Evolutionary conservation across 495 filamentous ascomycete species (phyloP).

Genomic region (Daldinia concentrica): DNA sequence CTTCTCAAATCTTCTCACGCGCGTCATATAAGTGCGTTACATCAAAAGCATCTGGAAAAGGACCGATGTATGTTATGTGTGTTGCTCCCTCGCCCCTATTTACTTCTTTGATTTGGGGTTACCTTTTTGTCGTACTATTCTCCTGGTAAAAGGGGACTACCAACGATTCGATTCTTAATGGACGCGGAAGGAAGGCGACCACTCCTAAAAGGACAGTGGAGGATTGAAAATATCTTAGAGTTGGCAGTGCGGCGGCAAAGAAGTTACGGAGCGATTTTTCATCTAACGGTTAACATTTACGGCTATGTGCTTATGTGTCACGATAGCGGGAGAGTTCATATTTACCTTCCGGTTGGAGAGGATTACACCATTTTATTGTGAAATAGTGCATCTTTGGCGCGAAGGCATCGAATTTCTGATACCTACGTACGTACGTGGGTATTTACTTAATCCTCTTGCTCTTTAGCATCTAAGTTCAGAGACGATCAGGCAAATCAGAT

Average conservation of each 20-base stretch:
- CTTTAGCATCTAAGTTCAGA: constrained; percentile 5
- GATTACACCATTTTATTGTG: constrained; percentile 40
- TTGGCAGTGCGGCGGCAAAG: constrained; percentile 25
- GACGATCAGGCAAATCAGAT: constrained; percentile 16
- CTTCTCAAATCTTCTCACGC: constrained; percentile 6
- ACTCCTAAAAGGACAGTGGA: constrained; percentile 10
- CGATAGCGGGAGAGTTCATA: constrained; percentile 42
- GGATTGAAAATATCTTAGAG: constrained; percentile 2
- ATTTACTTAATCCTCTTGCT: constrained; percentile 9
- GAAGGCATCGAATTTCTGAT: constrained; percentile 35
- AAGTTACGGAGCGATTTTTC: constrained; percentile 30
- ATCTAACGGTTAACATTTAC: constrained; percentile 36
- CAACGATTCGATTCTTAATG: constrained; percentile 17
- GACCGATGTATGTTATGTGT: constrained; percentile 22
- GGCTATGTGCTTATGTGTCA: constrained; percentile 45
- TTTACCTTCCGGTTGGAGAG: constrained; percentile 34
- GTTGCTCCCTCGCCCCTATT: constrained; percentile 11
- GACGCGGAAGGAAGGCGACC: constrained; percentile 17
- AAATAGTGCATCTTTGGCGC: constrained; percentile 44
- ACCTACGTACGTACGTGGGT: constrained; percentile 1
- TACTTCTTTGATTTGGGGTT: constrained; percentile 21
- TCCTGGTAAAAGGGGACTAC: constrained; percentile 11
- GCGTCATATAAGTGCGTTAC: constrained; percentile 39
- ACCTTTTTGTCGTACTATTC: constrained; percentile 18
- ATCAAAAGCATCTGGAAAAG: constrained; percentile 22